Evolutionary conservation across 305 asterid species (phyloP).

Genomic region (Nicotiana rustica): DNA sequence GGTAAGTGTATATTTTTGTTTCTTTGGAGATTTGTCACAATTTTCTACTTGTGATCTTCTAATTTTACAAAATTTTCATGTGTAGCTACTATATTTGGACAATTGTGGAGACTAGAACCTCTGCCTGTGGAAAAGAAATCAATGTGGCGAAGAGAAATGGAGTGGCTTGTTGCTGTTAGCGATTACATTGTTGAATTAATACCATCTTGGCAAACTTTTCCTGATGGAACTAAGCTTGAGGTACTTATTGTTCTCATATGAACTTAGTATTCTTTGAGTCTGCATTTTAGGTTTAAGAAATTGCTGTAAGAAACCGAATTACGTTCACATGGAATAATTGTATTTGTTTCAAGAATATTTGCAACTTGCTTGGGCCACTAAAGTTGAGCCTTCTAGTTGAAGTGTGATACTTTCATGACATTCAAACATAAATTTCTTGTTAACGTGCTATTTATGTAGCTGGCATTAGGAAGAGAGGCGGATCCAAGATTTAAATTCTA

Average conservation of each 20-base stretch:
- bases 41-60: not conserved
- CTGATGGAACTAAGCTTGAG: constrained; percentile 88
- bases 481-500: too few species aligned
- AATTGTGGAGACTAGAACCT: constrained; percentile 93
- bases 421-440: not conserved
- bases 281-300: not conserved
- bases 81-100: constrained; percentile 90
- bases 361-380: not conserved
- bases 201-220: constrained; percentile 83
- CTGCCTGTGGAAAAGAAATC: constrained; percentile 72
- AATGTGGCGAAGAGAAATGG: constrained; percentile 95
- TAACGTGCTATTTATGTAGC: not conserved
- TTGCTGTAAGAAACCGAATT: not conserved
- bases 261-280: not conserved
- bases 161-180: constrained; percentile 82
- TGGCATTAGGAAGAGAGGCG: not conserved
- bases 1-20: constrained; percentile 50
- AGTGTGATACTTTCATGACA: not conserved
- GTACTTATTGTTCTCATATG: constrained; percentile 44
- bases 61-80: not conserved
- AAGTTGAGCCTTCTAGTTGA: not conserved
- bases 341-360: not conserved
- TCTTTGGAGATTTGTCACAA: not conserved
- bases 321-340: not conserved
- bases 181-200: constrained; percentile 81